Conservation (phyloP, 176 grass and related monocot genomes). For the maize (Zea mays) region Zm-B73-REFERENCE-NAM-5.0 NC_050103.1:164694501-164695000, state of each 20-base stretch:
- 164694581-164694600: background rate
- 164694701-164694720: background rate
- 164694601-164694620: background rate
- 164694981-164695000: conserved; percentile 53
- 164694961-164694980: conserved; percentile 44
- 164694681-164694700: background rate
- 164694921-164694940: conserved; percentile 11
- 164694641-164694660: background rate
- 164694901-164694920: conserved; percentile 3
- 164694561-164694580: background rate
- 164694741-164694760: background rate
- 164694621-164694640: background rate
- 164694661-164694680: background rate
- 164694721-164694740: background rate
- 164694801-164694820: background rate
- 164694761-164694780: background rate
- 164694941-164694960: conserved; percentile 20
- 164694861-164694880: background rate
- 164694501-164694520: background rate
- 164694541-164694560: background rate
- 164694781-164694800: background rate
- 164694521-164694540: background rate
- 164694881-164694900: background rate
- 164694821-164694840: conserved; percentile 9
- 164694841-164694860: background rate